These are phyloP conservation scores for Solanum chmielewskii DNA, from an alignment of 257 asterid species.

Conservation along the genomic window DNA sequence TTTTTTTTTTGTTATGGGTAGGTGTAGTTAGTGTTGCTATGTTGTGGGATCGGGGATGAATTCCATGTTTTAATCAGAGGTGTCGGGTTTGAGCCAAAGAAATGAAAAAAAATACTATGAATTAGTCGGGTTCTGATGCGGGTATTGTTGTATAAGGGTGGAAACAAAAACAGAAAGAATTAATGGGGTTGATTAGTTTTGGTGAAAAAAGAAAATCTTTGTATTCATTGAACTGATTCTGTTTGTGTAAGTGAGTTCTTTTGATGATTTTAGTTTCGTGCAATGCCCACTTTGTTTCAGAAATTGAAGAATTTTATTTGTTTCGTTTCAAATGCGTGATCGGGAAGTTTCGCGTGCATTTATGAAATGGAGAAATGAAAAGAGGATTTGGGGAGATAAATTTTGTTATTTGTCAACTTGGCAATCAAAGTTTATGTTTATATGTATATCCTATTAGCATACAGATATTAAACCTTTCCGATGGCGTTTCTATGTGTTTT, in stretches of 20 bases:
- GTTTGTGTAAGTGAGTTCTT: neutral
- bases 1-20: neutral
- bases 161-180: neutral
- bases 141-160: neutral
- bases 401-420: neutral
- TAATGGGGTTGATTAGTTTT: neutral
- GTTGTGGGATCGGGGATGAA: neutral
- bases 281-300: neutral
- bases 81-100: neutral
- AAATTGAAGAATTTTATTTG: neutral
- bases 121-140: neutral
- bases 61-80: rapidly evolving
- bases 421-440: neutral
- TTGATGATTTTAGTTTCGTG: neutral
- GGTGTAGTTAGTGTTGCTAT: neutral
- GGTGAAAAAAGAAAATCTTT: neutral
- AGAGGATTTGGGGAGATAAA: neutral
- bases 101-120: neutral
- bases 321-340: neutral
- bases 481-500: neutral
- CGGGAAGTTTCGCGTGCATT: neutral
- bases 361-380: neutral
- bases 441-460: neutral
- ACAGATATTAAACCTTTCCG: neutral
- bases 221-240: neutral